A percentile compares a stretch with the other conserved stretches of the same genome.
Conservation (phyloP, 192 early-diverging fungal species). For the Haplosporangium gracile region DNA sequence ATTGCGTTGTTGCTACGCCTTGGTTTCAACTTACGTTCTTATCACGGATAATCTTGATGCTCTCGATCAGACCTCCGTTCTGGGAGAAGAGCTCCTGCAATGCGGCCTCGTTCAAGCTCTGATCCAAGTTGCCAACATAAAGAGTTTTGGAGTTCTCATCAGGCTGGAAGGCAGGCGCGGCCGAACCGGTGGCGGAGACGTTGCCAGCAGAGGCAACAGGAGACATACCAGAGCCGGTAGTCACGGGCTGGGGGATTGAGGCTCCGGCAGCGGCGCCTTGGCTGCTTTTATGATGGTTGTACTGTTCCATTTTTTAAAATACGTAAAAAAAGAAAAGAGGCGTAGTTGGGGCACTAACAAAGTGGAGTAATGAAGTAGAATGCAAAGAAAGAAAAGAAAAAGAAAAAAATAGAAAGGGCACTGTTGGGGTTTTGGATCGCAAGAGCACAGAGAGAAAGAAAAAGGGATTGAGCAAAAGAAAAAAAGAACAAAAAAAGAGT, state of each 20-base stretch:
- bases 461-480: background rate
- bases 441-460: background rate
- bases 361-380: constrained; percentile 38
- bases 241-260: constrained; percentile 24
- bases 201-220: background rate
- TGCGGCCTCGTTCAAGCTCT: constrained; percentile 77
- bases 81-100: constrained; percentile 83
- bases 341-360: background rate
- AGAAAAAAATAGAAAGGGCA: background rate
- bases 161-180: constrained; percentile 54
- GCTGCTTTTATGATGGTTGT: constrained; percentile 19
- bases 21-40: constrained; percentile 65
- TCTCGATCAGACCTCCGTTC: constrained; percentile 69
- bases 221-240: background rate
- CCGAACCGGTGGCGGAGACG: background rate
- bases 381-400: constrained; percentile 18
- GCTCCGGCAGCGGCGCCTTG: constrained; percentile 43
- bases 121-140: constrained; percentile 92
- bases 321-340: constrained; percentile 13
- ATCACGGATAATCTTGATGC: constrained; percentile 87
- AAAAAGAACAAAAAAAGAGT: background rate
- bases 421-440: constrained; percentile 5
- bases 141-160: constrained; percentile 70
- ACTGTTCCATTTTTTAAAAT: constrained; percentile 49
- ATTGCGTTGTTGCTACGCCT: background rate